Evolutionary conservation across 805 yeast genomes (phyloP).

Genomic region (Candida verbasci): DNA sequence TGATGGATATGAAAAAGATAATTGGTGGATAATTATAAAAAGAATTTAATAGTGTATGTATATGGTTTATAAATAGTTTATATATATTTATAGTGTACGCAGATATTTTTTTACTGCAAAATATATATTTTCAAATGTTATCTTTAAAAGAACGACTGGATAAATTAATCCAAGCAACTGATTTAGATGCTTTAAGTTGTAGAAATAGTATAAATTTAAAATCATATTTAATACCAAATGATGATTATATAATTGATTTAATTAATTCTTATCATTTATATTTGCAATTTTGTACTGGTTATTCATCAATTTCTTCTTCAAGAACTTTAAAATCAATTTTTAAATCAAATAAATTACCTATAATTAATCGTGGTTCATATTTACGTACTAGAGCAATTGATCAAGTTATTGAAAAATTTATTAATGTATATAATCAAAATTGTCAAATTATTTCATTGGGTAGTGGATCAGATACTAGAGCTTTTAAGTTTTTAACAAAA

Average conservation of each 20-base stretch:
- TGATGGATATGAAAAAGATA: slow-evolving; percentile 87
- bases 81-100: neutral
- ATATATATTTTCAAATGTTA: slow-evolving; percentile 15
- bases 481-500: slow-evolving; percentile 44
- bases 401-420: slow-evolving; percentile 37
- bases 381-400: slow-evolving; percentile 55
- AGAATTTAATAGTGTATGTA: slow-evolving; percentile 6
- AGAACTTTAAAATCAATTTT: slow-evolving; percentile 38
- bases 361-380: slow-evolving; percentile 70
- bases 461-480: slow-evolving; percentile 75
- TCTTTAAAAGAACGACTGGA: slow-evolving; percentile 36
- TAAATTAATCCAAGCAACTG: slow-evolving; percentile 52
- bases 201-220: slow-evolving; percentile 48
- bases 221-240: slow-evolving; percentile 43
- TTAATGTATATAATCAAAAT: slow-evolving; percentile 18
- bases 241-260: slow-evolving; percentile 28
- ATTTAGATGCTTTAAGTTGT: slow-evolving; percentile 67
- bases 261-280: slow-evolving; percentile 32
- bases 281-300: slow-evolving; percentile 37
- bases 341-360: slow-evolving; percentile 48
- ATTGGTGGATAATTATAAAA: slow-evolving; percentile 68
- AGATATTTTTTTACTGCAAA: neutral
- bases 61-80: too few species aligned
- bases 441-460: slow-evolving; percentile 69
- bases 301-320: slow-evolving; percentile 33